These are phyloP conservation scores for Petasospora rhodanensis DNA, from an alignment of 1,139 yeast genomes.

Conservation along the genomic window DNA sequence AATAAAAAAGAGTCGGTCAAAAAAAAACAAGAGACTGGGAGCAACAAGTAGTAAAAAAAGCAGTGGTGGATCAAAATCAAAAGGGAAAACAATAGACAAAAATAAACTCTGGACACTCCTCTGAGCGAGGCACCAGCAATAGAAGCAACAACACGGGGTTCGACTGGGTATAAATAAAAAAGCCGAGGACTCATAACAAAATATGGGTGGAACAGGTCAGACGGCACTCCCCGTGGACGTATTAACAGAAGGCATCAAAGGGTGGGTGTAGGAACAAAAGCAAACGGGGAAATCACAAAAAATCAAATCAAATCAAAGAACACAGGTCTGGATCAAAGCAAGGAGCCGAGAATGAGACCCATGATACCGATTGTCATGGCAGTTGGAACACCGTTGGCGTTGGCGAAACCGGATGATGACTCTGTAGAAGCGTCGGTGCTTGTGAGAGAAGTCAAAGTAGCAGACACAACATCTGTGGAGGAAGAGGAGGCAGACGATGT, in stretches of 20 bases:
- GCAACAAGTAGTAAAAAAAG: too few species aligned
- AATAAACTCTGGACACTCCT: background rate
- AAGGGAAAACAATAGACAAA: slow-evolving; percentile 1
- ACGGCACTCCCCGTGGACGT: too few species aligned
- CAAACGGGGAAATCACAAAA: too few species aligned
- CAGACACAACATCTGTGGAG: slow-evolving; percentile 21
- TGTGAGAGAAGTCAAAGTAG: slow-evolving; percentile 20
- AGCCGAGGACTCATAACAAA: background rate
- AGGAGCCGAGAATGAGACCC: slow-evolving; percentile 48
- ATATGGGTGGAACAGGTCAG: too few species aligned
- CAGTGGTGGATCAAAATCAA: slow-evolving; percentile 2
- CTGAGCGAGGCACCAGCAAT: slow-evolving; percentile 4
- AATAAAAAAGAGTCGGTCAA: background rate
- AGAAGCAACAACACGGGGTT: slow-evolving; percentile 2
- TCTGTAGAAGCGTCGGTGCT: slow-evolving; percentile 25
- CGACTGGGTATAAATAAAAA: background rate
- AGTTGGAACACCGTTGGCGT: slow-evolving; percentile 26
- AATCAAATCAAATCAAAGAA: background rate
- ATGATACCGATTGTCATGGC: slow-evolving; percentile 44
- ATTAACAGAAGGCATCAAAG: too few species aligned
- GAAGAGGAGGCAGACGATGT: slow-evolving; percentile 11
- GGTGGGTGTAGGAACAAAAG: background rate
- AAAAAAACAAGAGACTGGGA: too few species aligned
- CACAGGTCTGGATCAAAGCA: slow-evolving; percentile 31
- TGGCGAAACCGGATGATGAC: slow-evolving; percentile 33